Evolutionary conservation across 2,329 filamentous ascomycete species (phyloP).

Genomic region (Immersiporthe knoxdaviesiana): DNA sequence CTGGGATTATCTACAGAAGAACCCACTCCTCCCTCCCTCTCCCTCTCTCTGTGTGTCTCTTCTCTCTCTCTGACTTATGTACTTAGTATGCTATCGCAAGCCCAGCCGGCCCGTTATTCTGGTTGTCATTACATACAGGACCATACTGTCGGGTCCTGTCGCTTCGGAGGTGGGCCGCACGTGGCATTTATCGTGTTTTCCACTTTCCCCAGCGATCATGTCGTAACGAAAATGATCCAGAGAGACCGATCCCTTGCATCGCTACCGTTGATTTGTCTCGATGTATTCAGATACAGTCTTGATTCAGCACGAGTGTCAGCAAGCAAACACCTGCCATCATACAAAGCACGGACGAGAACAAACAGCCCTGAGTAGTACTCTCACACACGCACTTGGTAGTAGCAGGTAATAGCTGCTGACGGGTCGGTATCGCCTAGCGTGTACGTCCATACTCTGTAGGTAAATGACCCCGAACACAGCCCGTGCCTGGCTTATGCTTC

Average conservation of each 20-base stretch:
- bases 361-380: too few relatives aligned
- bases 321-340: too few relatives aligned
- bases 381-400: not conserved
- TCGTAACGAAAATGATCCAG: not conserved
- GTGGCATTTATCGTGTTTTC: not conserved
- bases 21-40: not conserved
- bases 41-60: not conserved
- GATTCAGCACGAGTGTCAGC: too few relatives aligned
- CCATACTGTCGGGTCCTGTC: slow-evolving; percentile 3
- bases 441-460: too few relatives aligned
- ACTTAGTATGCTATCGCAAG: not conserved
- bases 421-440: not conserved
- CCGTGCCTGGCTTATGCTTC: not conserved
- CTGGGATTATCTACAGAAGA: not conserved
- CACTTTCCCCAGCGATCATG: not conserved
- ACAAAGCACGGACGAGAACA: too few relatives aligned
- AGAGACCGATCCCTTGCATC: not conserved
- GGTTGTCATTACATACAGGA: not conserved
- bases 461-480: not conserved
- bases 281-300: not conserved
- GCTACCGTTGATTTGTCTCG: not conserved
- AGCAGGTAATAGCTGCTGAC: not conserved
- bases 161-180: not conserved
- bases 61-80: too few relatives aligned
- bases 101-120: not conserved